Conservation (phyloP, 1,139 yeast species). For the Trichomonascaceae sp. region DNA sequence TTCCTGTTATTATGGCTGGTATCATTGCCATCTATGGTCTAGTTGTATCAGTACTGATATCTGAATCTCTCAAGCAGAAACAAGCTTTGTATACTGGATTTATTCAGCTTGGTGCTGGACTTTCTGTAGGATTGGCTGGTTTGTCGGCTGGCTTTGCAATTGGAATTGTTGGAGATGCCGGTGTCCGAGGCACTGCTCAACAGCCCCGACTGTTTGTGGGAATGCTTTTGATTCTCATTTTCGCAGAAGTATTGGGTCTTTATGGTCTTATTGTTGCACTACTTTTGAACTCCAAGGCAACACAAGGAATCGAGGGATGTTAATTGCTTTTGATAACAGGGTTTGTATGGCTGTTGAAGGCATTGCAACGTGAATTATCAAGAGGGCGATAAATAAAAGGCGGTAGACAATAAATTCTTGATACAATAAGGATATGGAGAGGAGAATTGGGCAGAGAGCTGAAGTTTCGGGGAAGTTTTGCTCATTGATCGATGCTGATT, state of each 20-base stretch:
- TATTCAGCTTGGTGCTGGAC: conserved; percentile 97
- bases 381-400: background rate
- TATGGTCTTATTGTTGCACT: conserved; percentile 97
- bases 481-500: too few relatives aligned
- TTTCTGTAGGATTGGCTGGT: conserved; percentile 95
- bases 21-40: conserved; percentile 98
- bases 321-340: background rate
- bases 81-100: conserved; percentile 96
- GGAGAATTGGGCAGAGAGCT: too few relatives aligned
- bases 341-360: background rate
- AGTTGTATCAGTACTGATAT: conserved; percentile 92
- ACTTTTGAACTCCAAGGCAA: conserved; percentile 94
- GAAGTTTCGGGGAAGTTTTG: too few relatives aligned
- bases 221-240: conserved; percentile 89
- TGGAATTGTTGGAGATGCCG: conserved; percentile 98
- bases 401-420: background rate
- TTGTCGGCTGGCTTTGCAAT: conserved; percentile 97
- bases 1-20: conserved; percentile 99
- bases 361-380: background rate
- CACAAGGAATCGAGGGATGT: conserved; percentile 47
- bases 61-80: conserved; percentile 80
- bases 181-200: conserved; percentile 94
- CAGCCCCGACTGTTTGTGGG: conserved; percentile 97
- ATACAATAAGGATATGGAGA: background rate
- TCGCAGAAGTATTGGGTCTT: conserved; percentile 97